Conservation (phyloP, 331 rosid species). For the Prunus yedoensis region DNA sequence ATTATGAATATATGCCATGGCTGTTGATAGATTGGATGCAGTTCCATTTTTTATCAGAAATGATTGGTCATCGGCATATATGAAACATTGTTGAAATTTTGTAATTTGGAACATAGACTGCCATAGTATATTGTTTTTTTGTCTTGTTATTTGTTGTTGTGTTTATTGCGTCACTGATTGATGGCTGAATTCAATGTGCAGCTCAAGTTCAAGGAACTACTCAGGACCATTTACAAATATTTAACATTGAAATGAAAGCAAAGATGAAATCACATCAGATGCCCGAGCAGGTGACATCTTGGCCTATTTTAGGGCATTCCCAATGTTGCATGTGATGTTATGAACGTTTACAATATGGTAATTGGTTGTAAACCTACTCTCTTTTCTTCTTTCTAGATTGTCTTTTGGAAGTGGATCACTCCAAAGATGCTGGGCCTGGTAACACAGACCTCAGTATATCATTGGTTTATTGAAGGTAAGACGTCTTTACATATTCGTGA, state of each 20-base stretch:
- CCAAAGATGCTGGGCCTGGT: conserved; percentile 34
- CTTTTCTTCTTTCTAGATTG: conserved; percentile 21
- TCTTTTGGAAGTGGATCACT: conserved; percentile 45
- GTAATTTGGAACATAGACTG: neutral
- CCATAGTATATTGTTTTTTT: neutral
- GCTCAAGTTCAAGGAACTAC: conserved; percentile 79
- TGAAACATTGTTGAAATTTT: neutral
- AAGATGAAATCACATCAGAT: conserved; percentile 78
- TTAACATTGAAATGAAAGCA: conserved; percentile 61
- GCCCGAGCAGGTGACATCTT: conserved; percentile 63
- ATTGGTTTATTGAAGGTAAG: conserved; percentile 38
- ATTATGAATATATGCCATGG: neutral
- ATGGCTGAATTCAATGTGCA: conserved; percentile 24
- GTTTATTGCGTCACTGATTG: neutral
- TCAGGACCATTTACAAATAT: conserved; percentile 81
- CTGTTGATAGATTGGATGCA: neutral
- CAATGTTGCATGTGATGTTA: neutral
- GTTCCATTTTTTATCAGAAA: neutral
- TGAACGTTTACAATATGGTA: neutral
- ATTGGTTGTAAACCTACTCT: neutral
- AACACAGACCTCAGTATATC: conserved; percentile 39
- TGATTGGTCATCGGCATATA: neutral
- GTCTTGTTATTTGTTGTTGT: neutral
- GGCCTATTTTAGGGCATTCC: neutral
- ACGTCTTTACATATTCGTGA: neutral